Evolutionary conservation across 805 yeast species (phyloP).

Genomic region (Sugiyamaella qingdaonensis): DNA sequence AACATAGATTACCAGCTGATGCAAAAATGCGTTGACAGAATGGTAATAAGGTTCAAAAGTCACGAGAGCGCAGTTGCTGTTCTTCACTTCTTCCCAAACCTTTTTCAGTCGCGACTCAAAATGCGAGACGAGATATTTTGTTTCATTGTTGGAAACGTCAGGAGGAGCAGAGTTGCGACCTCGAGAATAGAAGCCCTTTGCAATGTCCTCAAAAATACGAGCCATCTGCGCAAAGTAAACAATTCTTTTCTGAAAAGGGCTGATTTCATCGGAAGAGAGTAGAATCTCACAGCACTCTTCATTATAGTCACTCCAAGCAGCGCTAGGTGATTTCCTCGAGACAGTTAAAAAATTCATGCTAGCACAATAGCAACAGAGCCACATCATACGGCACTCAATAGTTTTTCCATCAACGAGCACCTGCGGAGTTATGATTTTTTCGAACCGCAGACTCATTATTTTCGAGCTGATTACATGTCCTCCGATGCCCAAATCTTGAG

Average conservation of each 20-base stretch:
- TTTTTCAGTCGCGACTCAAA: constrained; percentile 45
- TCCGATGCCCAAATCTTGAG: constrained; percentile 72
- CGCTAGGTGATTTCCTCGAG: constrained; percentile 57
- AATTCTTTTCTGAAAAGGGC: constrained; percentile 38
- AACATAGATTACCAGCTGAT: constrained; percentile 33
- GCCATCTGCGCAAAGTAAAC: constrained; percentile 59
- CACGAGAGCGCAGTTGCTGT: constrained; percentile 38
- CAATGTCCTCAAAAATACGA: constrained; percentile 55
- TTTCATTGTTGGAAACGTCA: constrained; percentile 34
- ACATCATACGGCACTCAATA: constrained; percentile 47
- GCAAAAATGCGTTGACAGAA: constrained; percentile 46
- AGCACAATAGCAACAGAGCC: constrained; percentile 56
- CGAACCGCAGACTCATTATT: constrained; percentile 20
- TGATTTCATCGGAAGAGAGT: constrained; percentile 34
- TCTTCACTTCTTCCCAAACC: constrained; percentile 33
- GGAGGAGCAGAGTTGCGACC: constrained; percentile 40
- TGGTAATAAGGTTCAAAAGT: constrained; percentile 43
- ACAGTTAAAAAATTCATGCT: constrained; percentile 63
- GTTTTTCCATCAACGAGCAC: constrained; percentile 38
- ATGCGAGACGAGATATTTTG: constrained; percentile 43
- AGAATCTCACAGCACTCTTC: constrained; percentile 55
- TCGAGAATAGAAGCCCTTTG: constrained; percentile 38
- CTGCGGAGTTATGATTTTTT: constrained; percentile 32
- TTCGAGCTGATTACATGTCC: constrained; percentile 38
- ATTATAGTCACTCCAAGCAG: constrained; percentile 45